Conservation (phyloP, 2,329 filamentous ascomycete genomes). For the Trichoderma semiorbis region DNA sequence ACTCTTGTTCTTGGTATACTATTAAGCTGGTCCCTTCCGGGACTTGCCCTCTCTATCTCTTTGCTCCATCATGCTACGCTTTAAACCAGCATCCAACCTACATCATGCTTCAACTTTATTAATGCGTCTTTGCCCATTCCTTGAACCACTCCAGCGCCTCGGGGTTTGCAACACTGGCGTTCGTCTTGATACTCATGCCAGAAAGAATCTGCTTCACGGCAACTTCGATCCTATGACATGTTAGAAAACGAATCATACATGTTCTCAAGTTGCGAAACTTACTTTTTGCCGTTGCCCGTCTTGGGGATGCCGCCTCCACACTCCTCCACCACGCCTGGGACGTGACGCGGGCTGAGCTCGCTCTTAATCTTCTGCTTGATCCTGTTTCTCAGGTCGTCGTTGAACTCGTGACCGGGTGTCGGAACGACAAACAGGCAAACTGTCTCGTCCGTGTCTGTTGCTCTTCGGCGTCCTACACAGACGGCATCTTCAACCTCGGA, state of each 20-base stretch:
- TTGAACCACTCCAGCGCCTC: slow-evolving; percentile 86
- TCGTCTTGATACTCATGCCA: slow-evolving; percentile 80
- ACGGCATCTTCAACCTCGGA: slow-evolving; percentile 78
- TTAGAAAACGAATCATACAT: background rate
- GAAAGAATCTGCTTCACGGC: slow-evolving; percentile 95
- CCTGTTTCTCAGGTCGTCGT: slow-evolving; percentile 54
- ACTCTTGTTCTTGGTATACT: background rate
- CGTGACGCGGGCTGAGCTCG: slow-evolving; percentile 84
- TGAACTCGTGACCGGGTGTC: slow-evolving; percentile 54
- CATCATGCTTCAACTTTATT: background rate
- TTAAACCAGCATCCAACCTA: background rate
- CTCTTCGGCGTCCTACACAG: slow-evolving; percentile 74
- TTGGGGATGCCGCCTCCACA: slow-evolving; percentile 79
- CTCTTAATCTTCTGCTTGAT: slow-evolving; percentile 68
- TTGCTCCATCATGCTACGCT: background rate
- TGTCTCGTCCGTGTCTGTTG: slow-evolving; percentile 73
- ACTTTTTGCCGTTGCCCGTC: slow-evolving; percentile 95
- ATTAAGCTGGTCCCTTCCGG: background rate
- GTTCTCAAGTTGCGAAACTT: slow-evolving; percentile 34
- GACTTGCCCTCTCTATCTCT: background rate
- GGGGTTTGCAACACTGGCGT: slow-evolving; percentile 89
- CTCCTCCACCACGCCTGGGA: slow-evolving; percentile 77
- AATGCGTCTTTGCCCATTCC: slow-evolving; percentile 63
- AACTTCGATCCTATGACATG: slow-evolving; percentile 69
- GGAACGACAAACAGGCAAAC: slow-evolving; percentile 88